A percentile compares a stretch with the other conserved stretches of the same genome.
Evolutionary conservation across 257 asterid species (phyloP).

Genomic region (Dorcoceras hygrometricum): DNA sequence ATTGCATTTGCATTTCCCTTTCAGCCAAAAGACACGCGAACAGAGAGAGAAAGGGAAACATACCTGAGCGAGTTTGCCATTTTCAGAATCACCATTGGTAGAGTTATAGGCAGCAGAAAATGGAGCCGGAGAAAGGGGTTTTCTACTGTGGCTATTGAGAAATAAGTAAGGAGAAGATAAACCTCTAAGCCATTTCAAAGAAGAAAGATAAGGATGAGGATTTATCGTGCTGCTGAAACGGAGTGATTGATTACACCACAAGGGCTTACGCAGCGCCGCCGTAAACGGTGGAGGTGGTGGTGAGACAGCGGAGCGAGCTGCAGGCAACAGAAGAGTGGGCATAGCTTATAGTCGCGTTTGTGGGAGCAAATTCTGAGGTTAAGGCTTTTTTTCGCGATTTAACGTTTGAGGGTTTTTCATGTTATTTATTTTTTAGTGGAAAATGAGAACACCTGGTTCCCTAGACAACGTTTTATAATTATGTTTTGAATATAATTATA

Average conservation of each 20-base stretch:
- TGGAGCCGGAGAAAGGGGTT: conserved; percentile 47
- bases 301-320: conserved; percentile 59
- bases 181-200: conserved; percentile 33
- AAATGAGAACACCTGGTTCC: too few relatives aligned
- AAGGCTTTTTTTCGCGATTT: too few relatives aligned
- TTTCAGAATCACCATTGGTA: conserved; percentile 62
- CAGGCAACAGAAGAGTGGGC: conserved; percentile 83
- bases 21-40: neutral
- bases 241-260: conserved; percentile 17
- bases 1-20: conserved; percentile 12
- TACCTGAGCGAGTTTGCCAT: conserved; percentile 92
- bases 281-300: conserved; percentile 35
- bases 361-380: conserved; percentile 11
- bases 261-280: conserved; percentile 26
- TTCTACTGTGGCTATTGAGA: conserved; percentile 27
- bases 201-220: conserved; percentile 35
- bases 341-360: conserved; percentile 32
- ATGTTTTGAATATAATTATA: too few relatives aligned
- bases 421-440: too few relatives aligned
- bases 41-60: conserved; percentile 18
- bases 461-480: too few relatives aligned
- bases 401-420: too few relatives aligned
- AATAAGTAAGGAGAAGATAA: conserved; percentile 37
- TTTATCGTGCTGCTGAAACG: conserved; percentile 26
- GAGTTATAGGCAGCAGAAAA: conserved; percentile 45